Percentiles rank a stretch among this genome's conserved stretches.
These are phyloP conservation scores for Skeletonema marinoi DNA, from an alignment of 108 stramenopile species.

Conservation along the genomic window DNA sequence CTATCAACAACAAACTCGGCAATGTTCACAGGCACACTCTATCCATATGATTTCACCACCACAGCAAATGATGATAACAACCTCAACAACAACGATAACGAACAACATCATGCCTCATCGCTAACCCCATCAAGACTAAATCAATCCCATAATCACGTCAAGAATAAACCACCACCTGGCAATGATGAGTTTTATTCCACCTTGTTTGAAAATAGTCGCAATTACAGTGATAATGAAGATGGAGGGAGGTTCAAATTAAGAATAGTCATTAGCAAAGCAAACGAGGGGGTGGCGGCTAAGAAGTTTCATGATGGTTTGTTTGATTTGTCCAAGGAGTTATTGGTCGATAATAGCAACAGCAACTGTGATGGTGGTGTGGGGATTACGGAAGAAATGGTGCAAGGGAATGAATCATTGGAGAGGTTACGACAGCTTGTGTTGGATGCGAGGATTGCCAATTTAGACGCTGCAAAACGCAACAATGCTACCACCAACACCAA, in stretches of 20 bases:
- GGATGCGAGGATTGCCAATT: neutral
- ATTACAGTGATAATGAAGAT: neutral
- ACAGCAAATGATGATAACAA: neutral
- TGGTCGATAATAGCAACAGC: neutral
- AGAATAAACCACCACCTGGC: neutral
- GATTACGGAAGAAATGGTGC: conserved; percentile 1
- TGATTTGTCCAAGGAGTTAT: neutral
- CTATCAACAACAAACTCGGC: neutral
- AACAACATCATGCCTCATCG: neutral
- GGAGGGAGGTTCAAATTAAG: conserved; percentile 15
- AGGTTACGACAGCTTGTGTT: neutral
- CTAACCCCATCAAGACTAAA: neutral
- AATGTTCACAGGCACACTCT: neutral
- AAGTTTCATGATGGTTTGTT: conserved; percentile 20
- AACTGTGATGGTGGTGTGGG: neutral
- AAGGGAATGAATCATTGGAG: conserved; percentile 11
- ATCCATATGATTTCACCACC: neutral
- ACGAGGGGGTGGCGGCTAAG: conserved; percentile 6
- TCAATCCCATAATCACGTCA: neutral
- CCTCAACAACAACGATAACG: neutral
- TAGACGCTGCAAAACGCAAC: neutral
- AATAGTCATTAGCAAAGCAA: conserved; percentile 4
- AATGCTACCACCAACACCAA: neutral
- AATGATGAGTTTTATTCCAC: neutral
- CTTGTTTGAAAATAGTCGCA: neutral